Base-by-base conservation (phyloP, 257 asterid species). In the Leonotis leonurus region DNA sequence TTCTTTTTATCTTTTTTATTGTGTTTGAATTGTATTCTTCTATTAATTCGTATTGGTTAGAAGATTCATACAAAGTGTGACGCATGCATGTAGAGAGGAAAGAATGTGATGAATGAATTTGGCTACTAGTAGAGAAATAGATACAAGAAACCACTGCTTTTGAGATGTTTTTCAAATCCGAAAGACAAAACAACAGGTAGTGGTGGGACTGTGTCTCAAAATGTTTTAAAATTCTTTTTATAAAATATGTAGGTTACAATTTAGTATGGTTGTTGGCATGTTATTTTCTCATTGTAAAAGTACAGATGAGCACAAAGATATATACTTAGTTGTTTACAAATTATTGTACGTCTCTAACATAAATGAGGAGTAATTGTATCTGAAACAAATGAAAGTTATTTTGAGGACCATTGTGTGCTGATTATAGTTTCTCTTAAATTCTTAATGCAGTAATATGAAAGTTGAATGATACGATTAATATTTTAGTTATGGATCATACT, bases 91-190 rank as follows among this genome's bases (percentile, higher is more conserved):
- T 24, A 33, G 36, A 25, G 56, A 12, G 18, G 5, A 13, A n/a
- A 8, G 44, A 65, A 16, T 29, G 35, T 53, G 67, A 68, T 55
- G 65, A 74, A 76, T 55, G 56, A 63, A 13, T 58, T 80, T 78
- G 88, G 86, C 71, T 58, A 79, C 39, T 71, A 64, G 85, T 74
- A 48, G 43, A 71, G n/a, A 62, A 78, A 29, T 43, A 44, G 73
- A 55, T 6, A n/a, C n/a, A n/a, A n/a, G n/a, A n/a, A n/a, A n/a
- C 59, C 75, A 26, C 78, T 69, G 66, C 82, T 76, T 78, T 83
- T 67, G 48, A 73, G 83, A 62, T 25, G 78, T 59, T n/a, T n/a
- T 60, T 64, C 64, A 72, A 52, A 60, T 54, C 56, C 67, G 53
- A 70, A 79, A 76, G 62, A 71, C 75, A 62, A 78, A 78, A 55